Evolutionary conservation across 495 filamentous ascomycete genomes (phyloP).

Genomic region (Neurospora sp.): DNA sequence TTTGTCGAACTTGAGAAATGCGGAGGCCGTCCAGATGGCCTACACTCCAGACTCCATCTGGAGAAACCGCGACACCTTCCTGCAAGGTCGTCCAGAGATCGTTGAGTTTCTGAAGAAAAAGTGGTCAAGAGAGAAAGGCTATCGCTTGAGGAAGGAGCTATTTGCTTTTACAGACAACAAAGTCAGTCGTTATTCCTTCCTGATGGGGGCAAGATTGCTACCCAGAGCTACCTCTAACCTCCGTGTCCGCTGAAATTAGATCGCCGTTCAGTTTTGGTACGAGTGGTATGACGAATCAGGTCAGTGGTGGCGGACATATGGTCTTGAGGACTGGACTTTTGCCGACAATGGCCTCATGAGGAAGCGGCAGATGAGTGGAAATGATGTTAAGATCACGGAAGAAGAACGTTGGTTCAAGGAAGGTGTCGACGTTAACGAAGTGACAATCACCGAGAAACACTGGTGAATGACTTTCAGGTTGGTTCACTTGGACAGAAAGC

Average conservation of each 20-base stretch:
- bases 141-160: constrained; percentile 77
- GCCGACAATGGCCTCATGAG: constrained; percentile 68
- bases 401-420: constrained; percentile 58
- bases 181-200: constrained; percentile 16
- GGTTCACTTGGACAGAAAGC: background rate
- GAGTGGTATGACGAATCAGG: constrained; percentile 66
- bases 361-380: constrained; percentile 88
- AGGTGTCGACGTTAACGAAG: constrained; percentile 63
- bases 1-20: constrained; percentile 38
- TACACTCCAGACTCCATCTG: constrained; percentile 75
- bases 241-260: constrained; percentile 24
- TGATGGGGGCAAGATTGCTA: background rate
- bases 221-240: background rate
- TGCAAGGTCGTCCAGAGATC: constrained; percentile 59
- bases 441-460: constrained; percentile 61
- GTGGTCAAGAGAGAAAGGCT: constrained; percentile 64
- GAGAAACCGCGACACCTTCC: constrained; percentile 68
- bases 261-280: constrained; percentile 91
- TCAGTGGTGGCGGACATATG: constrained; percentile 86
- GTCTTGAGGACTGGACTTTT: constrained; percentile 90
- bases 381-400: constrained; percentile 63
- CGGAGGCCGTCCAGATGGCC: constrained; percentile 50
- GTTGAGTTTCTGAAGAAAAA: constrained; percentile 64
- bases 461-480: constrained; percentile 41
- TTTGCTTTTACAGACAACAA: constrained; percentile 63